These are phyloP conservation scores for Aspergillus coremiiformis DNA, from an alignment of 495 filamentous ascomycete species.

Conservation along the genomic window DNA sequence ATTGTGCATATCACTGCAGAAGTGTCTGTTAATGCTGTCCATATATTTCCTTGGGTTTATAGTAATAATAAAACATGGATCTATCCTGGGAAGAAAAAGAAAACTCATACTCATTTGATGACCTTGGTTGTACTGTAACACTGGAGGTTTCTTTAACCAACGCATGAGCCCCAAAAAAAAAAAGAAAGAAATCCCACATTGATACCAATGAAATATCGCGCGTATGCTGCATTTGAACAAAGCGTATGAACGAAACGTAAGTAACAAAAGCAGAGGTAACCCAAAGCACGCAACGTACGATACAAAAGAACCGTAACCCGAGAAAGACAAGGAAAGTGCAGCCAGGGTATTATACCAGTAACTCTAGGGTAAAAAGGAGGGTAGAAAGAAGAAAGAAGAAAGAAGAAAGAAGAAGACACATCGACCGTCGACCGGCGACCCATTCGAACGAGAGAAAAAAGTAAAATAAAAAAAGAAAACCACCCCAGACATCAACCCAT, in stretches of 20 bases:
- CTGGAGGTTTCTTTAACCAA: not conserved
- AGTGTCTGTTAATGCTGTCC: not conserved
- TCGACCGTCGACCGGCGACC: slow-evolving; percentile 14
- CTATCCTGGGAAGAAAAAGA: not conserved
- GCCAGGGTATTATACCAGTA: not conserved
- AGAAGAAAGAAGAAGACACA: not conserved
- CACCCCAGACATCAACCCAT: not conserved
- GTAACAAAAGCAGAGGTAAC: not conserved
- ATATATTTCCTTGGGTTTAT: not conserved
- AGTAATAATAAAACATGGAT: not conserved
- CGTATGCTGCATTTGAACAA: no score
- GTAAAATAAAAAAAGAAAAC: slow-evolving; percentile 6
- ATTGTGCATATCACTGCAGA: slow-evolving; percentile 3
- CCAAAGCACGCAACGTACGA: not conserved
- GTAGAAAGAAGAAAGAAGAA: not conserved
- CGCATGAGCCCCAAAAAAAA: no score
- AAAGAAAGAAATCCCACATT: not conserved
- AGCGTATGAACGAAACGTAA: not conserved
- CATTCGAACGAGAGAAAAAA: not conserved
- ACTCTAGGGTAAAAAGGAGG: not conserved
- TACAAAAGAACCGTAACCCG: not conserved
- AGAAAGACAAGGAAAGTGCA: not conserved
- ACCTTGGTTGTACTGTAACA: not conserved
- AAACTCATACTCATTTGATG: no score
- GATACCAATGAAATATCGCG: not conserved